Conservation (phyloP, 164 flowering plant genomes). For the Nelumbo lutea region DNA sequence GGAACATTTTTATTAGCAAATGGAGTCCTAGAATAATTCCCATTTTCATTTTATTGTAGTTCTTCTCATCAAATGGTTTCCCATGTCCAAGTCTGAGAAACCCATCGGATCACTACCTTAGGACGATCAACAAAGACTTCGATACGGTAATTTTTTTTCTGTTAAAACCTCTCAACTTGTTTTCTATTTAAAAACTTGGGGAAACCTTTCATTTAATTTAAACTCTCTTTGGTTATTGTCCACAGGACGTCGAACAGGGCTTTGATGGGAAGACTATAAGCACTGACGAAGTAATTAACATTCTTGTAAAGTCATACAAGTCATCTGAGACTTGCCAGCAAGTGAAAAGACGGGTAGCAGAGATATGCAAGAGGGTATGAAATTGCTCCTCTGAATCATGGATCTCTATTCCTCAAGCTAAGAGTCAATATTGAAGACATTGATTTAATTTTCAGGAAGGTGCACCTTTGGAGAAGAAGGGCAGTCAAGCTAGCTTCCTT, state of each 20-base stretch:
- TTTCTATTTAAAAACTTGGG: too few relatives aligned
- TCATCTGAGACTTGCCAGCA: conserved; percentile 33
- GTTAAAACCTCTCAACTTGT: background rate
- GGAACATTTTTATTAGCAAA: too few relatives aligned
- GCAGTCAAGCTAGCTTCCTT: conserved; percentile 34
- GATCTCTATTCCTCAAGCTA: background rate
- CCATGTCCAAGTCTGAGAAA: conserved; percentile 65
- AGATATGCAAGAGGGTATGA: conserved; percentile 29
- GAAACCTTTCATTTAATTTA: background rate
- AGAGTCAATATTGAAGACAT: background rate
- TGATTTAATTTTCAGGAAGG: conserved; percentile 18
- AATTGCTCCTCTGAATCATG: background rate
- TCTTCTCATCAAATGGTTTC: conserved; percentile 59
- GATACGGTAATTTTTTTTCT: conserved; percentile 34
- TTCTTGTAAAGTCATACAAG: conserved; percentile 40
- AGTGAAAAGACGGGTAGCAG: conserved; percentile 22
- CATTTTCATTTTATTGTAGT: conserved; percentile 26
- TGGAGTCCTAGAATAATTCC: background rate
- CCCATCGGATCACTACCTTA: conserved; percentile 77
- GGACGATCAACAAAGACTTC: conserved; percentile 69
- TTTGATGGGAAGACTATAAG: conserved; percentile 11
- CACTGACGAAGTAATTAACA: conserved; percentile 39
- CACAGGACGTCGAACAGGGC: conserved; percentile 38
- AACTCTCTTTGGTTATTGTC: background rate
- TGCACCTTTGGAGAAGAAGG: conserved; percentile 13